Evolutionary conservation across 1,284 basidiomycete genomes (phyloP), one percentile per base, ranked within the genome.

Genomic region (Leccinum holopus): DNA sequence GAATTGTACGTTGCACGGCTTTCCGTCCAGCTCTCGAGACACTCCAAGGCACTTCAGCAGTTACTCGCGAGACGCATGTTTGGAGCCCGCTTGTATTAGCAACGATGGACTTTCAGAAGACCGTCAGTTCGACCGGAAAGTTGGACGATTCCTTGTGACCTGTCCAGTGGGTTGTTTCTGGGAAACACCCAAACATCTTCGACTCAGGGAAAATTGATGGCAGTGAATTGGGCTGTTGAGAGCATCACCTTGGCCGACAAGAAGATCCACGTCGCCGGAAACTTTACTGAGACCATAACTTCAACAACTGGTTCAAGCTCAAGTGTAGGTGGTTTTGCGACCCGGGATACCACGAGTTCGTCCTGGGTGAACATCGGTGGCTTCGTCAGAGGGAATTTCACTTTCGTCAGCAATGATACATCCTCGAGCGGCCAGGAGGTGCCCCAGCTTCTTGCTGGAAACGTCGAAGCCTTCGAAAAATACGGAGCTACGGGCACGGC

Each of bases 401-500:
- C 88, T 0, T 85, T 92, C 60, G 80, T 91, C n/a, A 83, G 82
- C 28, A 88, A 88, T 63, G 82, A 80, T 62, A 87, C 84, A 53
- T 75, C 81, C 9, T 72, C 71, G 12, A 76, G 77, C 4, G 72
- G 72, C 39, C 66, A 76, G 61, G 64, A 64, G 12, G 68, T 75
- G 47, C 66, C 73, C 3, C 87, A 91, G 72, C 82, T 87, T 64
- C 68, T 92, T 16, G 89, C 89, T 21, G 91, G 91, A 9, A 87
- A 82, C 62, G 79, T 92, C 33, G 69, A 71, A 2, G 78, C 82
- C 2, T 81, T 84, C 35, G 78, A 82, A 63, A 78, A 81, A 70
- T 88, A 84, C 66, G 90, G 91, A 39, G 86, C 90, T 0, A 84
- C 81, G 56, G 91, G 91, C 4, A 82, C 92, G 74, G 88, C 88